Percentiles rank a stretch among this genome's conserved stretches.
Conservation (phyloP, 2,329 filamentous ascomycete species). For the Xylaria multiplex region DNA sequence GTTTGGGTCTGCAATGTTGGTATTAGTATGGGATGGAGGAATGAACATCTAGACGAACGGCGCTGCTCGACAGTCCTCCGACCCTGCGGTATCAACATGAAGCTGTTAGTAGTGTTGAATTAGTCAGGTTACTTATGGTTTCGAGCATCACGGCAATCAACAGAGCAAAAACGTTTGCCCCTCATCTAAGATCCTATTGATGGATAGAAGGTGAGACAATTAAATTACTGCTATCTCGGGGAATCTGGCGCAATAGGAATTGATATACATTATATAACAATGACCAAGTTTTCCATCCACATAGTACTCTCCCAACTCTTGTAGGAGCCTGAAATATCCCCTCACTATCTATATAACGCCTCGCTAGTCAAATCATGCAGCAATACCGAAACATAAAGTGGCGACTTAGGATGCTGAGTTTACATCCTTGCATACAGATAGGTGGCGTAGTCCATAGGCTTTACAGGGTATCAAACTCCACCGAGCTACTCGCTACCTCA, state of each 20-base stretch:
- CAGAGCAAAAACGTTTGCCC: not conserved
- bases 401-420: too few species aligned
- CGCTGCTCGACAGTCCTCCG: not conserved
- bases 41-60: not conserved
- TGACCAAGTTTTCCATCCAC: too few species aligned
- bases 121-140: not conserved
- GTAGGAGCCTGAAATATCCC: too few species aligned
- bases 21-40: not conserved
- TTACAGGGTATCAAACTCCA: too few species aligned
- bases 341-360: too few species aligned
- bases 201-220: not conserved
- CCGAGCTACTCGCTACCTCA: too few species aligned
- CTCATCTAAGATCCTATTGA: not conserved
- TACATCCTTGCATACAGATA: too few species aligned
- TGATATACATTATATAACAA: not conserved
- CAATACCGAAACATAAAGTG: too few species aligned
- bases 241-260: slow-evolving; percentile 16
- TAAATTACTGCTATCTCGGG: not conserved
- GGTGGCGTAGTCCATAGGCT: too few species aligned
- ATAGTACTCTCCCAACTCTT: too few species aligned
- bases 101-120: too few species aligned
- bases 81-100: not conserved
- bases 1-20: not conserved
- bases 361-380: too few species aligned
- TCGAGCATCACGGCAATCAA: not conserved